A percentile compares a stretch with the other conserved stretches of the same genome.
Conservation (phyloP, 331 rosid species). For the Malus hybrid region DNA sequence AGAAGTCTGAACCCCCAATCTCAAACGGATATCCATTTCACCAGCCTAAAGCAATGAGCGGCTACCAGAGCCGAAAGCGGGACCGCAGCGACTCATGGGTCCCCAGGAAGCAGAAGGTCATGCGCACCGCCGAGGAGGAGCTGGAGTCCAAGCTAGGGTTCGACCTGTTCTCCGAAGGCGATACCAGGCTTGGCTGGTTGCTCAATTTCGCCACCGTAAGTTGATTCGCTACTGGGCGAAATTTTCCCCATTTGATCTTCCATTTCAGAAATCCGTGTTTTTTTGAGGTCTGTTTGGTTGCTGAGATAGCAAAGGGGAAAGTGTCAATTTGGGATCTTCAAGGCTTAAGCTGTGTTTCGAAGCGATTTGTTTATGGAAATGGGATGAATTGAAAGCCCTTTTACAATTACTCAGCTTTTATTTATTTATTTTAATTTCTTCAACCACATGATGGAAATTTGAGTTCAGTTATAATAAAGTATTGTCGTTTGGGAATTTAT, state of each 20-base stretch:
- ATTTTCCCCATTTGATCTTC: neutral
- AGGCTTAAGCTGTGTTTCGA: neutral
- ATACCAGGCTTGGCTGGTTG: constrained; percentile 88
- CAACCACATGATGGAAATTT: neutral
- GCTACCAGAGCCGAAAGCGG: constrained; percentile 43
- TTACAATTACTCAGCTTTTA: neutral
- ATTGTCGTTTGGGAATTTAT: constrained; percentile 10
- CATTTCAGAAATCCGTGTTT: neutral
- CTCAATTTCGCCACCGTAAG: constrained; percentile 75
- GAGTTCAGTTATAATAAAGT: neutral
- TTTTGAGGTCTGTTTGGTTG: neutral
- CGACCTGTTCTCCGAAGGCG: constrained; percentile 79
- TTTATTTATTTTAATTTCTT: neutral
- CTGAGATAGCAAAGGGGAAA: neutral
- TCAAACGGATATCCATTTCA: neutral
- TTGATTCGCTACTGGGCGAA: neutral
- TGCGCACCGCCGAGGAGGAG: constrained; percentile 74
- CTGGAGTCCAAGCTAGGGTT: constrained; percentile 79
- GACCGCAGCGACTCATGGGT: constrained; percentile 33
- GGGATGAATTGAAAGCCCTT: neutral
- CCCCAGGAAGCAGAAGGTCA: constrained; percentile 60
- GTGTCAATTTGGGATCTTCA: neutral
- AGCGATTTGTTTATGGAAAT: neutral
- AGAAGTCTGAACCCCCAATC: neutral
- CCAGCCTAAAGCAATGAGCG: constrained; percentile 28